These are phyloP conservation scores for Jasminum sambac DNA, from an alignment of 257 asterid genomes.

Conservation along the genomic window DNA sequence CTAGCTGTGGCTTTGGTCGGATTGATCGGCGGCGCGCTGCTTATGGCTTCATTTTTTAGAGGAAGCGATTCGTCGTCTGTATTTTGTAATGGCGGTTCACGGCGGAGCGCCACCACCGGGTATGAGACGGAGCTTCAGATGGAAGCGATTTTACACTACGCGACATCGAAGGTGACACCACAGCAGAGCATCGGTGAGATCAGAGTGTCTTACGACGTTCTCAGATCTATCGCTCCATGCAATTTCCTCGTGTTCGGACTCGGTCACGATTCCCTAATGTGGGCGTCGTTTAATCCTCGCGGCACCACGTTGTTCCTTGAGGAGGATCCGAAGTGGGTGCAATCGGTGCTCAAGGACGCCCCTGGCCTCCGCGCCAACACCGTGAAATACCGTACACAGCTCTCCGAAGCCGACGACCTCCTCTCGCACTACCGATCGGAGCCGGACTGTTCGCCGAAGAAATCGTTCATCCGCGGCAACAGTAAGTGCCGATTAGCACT, in stretches of 20 bases:
- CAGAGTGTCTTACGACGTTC: constrained; percentile 38
- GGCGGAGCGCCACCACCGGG: not conserved
- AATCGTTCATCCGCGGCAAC: constrained; percentile 66
- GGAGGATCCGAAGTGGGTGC: constrained; percentile 76
- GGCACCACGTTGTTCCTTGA: constrained; percentile 83
- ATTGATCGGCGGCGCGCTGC: constrained; percentile 41
- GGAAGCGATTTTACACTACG: constrained; percentile 57
- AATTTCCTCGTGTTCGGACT: constrained; percentile 82
- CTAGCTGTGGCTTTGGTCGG: constrained; percentile 38
- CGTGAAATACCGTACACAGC: constrained; percentile 57
- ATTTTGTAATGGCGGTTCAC: constrained; percentile 29
- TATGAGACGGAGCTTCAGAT: constrained; percentile 32
- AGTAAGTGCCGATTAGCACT: constrained; percentile 66
- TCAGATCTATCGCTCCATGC: constrained; percentile 41
- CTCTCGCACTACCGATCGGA: constrained; percentile 40
- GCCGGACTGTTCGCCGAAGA: constrained; percentile 51
- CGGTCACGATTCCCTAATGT: constrained; percentile 85
- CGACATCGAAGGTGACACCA: constrained; percentile 53
- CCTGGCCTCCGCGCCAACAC: constrained; percentile 55
- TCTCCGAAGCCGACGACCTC: constrained; percentile 62
- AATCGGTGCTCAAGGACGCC: constrained; percentile 49
- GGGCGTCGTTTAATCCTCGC: constrained; percentile 68
- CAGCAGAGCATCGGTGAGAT: constrained; percentile 59
- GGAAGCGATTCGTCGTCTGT: constrained; percentile 21
- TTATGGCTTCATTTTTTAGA: constrained; percentile 21